Evolutionary conservation across 495 filamentous ascomycete species (phyloP), one percentile per base, ranked within the genome.

Genomic region (Xylaria acuta): DNA sequence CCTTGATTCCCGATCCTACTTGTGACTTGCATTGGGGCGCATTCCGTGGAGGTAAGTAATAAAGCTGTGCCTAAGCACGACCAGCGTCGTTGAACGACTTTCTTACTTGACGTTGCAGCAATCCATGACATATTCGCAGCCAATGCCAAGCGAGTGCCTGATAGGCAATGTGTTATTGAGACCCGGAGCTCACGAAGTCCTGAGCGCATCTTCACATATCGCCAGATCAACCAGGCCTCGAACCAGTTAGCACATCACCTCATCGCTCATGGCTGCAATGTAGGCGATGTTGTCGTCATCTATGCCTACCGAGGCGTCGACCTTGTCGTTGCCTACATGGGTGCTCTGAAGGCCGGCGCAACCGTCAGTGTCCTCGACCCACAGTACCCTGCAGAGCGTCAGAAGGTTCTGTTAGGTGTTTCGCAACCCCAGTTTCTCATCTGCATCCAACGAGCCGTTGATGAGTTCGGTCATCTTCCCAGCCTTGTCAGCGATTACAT

Each of bases 231-330:
- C 64, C 90, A 97, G 80, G 91, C 91, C 0, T 91, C 92, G n/a
- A 96, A 97, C 76, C 85, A 89, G 16, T 81, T 98, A 9, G 91
- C 92, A 14, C 91, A 96, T 80, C 86, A 95, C 75, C 84, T 97
- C 25, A 85, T 93, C 53, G 82, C 88, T 22, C 84, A 87, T 70
- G 94, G 94, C 34, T 83, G 94, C 67, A 84, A 91, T 59, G 84
- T 89, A 63, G 94, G 93, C 25, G 95, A 98, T 64, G 94, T 97
- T 25, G 92, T 97, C 69, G 97, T 97, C 94, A 90, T 95, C 30
- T 98, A 91, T 80, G 93, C 93, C 38, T 88, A 97, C 79, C 89
- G 95, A 5, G 88, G 88, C 16, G 92, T 94, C 7, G 93, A 94
- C 72, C 80, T 95, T 22, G 90, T 94, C 8, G 84, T 92, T 18